Evolutionary conservation across 2,329 filamentous ascomycete species (phyloP).

Genomic region (Hypoxylon sp.): DNA sequence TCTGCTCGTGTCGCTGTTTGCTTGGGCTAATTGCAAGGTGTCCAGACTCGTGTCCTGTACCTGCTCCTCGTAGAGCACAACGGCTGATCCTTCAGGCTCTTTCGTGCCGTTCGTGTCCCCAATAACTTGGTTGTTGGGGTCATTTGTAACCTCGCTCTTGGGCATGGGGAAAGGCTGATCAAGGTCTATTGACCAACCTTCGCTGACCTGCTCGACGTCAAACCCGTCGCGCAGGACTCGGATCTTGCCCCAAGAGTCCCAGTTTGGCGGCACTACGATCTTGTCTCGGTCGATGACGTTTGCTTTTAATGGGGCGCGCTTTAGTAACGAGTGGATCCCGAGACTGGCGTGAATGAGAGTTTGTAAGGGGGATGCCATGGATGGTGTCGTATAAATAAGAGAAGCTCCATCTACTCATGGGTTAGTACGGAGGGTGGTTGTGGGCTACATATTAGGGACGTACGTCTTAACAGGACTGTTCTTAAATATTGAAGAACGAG

Average conservation of each 20-base stretch:
- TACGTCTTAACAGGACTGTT: slow-evolving; percentile 89
- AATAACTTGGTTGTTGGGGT: slow-evolving; percentile 50
- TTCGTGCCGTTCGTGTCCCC: slow-evolving; percentile 54
- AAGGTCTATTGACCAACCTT: slow-evolving; percentile 88
- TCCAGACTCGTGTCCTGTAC: slow-evolving; percentile 82
- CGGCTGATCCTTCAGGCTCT: slow-evolving; percentile 72
- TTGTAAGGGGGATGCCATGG: slow-evolving; percentile 81
- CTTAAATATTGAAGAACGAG: slow-evolving; percentile 93
- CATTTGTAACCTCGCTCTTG: slow-evolving; percentile 47
- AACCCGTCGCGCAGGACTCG: slow-evolving; percentile 91
- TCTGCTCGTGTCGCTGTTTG: slow-evolving; percentile 60
- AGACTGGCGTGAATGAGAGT: slow-evolving; percentile 87
- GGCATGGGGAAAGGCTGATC: slow-evolving; percentile 67
- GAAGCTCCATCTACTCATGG: slow-evolving; percentile 79
- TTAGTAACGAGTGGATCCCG: slow-evolving; percentile 86
- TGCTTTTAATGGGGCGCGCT: slow-evolving; percentile 83
- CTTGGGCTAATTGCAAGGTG: slow-evolving; percentile 69
- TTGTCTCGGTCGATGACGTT: slow-evolving; percentile 96
- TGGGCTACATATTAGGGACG: slow-evolving; percentile 53
- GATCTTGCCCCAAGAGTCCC: slow-evolving; percentile 99
- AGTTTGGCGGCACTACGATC: slow-evolving; percentile 94
- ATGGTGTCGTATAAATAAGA: slow-evolving; percentile 86
- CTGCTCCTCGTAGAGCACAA: slow-evolving; percentile 82
- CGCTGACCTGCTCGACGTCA: slow-evolving; percentile 88
- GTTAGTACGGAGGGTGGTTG: slow-evolving; percentile 13